Conservation (phyloP, 2,329 filamentous ascomycete genomes). For the Pestalotiopsis sp. region DNA sequence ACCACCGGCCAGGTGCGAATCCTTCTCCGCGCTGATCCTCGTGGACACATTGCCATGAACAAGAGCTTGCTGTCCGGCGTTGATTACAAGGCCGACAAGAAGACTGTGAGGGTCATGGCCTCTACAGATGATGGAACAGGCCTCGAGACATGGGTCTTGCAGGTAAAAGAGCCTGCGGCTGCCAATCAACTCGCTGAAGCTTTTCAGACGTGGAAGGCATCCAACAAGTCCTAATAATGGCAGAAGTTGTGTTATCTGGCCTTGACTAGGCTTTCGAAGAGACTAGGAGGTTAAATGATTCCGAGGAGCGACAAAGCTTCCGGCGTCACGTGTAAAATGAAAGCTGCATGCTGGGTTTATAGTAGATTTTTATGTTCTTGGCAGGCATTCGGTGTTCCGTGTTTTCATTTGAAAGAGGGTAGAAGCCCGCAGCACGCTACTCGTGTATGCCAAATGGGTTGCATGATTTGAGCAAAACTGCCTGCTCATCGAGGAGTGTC, state of each 20-base stretch:
- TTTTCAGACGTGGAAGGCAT: slow-evolving; percentile 56
- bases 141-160: slow-evolving; percentile 71
- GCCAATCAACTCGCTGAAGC: slow-evolving; percentile 54
- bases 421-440: neutral
- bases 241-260: neutral
- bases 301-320: neutral
- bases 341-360: neutral
- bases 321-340: neutral
- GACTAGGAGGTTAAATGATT: neutral
- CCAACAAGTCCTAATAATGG: slow-evolving; percentile 49
- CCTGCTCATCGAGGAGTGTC: neutral
- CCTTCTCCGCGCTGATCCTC: slow-evolving; percentile 73
- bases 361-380: neutral
- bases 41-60: slow-evolving; percentile 76
- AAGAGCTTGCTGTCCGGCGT: slow-evolving; percentile 63
- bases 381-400: neutral
- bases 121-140: slow-evolving; percentile 60
- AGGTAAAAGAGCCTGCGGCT: slow-evolving; percentile 61
- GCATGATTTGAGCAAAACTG: neutral
- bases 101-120: slow-evolving; percentile 62
- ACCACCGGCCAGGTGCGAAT: slow-evolving; percentile 67
- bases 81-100: slow-evolving; percentile 63
- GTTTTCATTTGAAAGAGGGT: neutral
- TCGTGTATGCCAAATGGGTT: neutral
- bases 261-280: neutral